Evolutionary conservation across 176 grass and related monocot species (phyloP), one percentile per base, ranked within the genome.

Genomic region (Triticum urartu): DNA sequence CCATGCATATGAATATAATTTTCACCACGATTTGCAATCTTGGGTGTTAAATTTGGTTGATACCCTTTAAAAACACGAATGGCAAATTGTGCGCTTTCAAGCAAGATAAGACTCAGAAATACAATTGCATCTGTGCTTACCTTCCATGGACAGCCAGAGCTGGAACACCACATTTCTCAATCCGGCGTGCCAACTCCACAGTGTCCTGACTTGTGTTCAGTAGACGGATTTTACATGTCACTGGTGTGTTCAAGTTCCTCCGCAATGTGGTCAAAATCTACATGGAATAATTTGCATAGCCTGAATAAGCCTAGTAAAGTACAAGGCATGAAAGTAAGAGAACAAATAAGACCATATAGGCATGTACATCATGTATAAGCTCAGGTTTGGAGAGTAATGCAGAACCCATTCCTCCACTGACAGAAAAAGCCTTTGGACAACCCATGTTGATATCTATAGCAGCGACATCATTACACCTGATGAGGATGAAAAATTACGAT

Each of bases 361-460:
- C 52, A 87, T 28, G 64, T 94, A 98, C 96, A 85, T 98, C 96
- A 86, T 94, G 93, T 89, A 98, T 95, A 88, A 95, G 93, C 87
- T 95, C 96, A 86, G 96, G 96, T 82, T 98, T 98, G 82, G 93
- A 95, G 75, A 98, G 93, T 85, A 98, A 92, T 84, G 96, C 91
- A 56, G 96, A 92, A 78, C 96, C 96, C 96, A 98, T 98, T 89
- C 96, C 96, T 83, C 96, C 96, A 60, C 93, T 95, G 20, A 95
- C 85, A 43, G 92, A 98, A 84, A 98, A 95, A 68, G 89, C 84
- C 72, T 95, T 95, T 68, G 96, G 96, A 75, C 93, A 98, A 33
- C 93, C 96, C 96, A 95, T 98, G 84, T 98, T 95, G 78, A 98
- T 95, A 92, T 98, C 93, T 91, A 98, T 92, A 69, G 91, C 93